A percentile compares a stretch with the other conserved stretches of the same genome.
Evolutionary conservation across 2,329 filamentous ascomycete species (phyloP).

Genomic region (Exophiala alcalophila): DNA sequence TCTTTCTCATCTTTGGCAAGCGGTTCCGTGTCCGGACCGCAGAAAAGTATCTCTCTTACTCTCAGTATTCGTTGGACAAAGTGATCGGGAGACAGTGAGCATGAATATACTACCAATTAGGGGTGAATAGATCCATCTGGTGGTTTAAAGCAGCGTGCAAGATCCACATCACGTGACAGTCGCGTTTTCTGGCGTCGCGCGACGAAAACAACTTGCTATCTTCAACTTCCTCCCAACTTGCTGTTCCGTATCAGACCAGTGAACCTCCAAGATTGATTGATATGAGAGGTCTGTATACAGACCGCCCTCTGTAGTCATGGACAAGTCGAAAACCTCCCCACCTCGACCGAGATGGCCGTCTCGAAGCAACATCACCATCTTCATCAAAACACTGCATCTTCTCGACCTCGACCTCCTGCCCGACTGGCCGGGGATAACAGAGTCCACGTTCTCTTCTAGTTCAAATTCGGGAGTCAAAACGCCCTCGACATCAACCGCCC

Average conservation of each 20-base stretch:
- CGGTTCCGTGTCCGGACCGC: constrained; percentile 33
- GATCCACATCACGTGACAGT: too few species aligned
- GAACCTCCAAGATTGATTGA: too few species aligned
- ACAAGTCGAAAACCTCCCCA: background rate
- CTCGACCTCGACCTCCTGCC: constrained; percentile 71
- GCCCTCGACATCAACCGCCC: background rate
- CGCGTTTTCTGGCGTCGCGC: too few species aligned
- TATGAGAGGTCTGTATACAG: constrained; percentile 4
- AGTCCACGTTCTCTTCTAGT: constrained; percentile 65
- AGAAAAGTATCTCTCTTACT: constrained; percentile 30
- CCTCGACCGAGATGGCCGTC: constrained; percentile 35
- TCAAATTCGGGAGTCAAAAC: constrained; percentile 40
- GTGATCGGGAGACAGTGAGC: too few species aligned
- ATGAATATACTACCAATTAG: too few species aligned
- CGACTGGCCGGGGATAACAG: constrained; percentile 77
- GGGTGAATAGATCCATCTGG: too few species aligned
- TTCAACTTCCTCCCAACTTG: too few species aligned
- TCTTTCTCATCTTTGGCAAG: constrained; percentile 38
- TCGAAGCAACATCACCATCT: constrained; percentile 60
- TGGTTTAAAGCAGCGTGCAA: too few species aligned
- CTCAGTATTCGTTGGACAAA: background rate
- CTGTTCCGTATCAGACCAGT: too few species aligned
- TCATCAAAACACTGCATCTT: constrained; percentile 79
- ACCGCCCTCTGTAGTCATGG: constrained; percentile 8
- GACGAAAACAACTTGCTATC: background rate